Evolutionary conservation across 2,329 filamentous ascomycete species (phyloP), one percentile per base, ranked within the genome.

Genomic region (Colletotrichum eremochloae): DNA sequence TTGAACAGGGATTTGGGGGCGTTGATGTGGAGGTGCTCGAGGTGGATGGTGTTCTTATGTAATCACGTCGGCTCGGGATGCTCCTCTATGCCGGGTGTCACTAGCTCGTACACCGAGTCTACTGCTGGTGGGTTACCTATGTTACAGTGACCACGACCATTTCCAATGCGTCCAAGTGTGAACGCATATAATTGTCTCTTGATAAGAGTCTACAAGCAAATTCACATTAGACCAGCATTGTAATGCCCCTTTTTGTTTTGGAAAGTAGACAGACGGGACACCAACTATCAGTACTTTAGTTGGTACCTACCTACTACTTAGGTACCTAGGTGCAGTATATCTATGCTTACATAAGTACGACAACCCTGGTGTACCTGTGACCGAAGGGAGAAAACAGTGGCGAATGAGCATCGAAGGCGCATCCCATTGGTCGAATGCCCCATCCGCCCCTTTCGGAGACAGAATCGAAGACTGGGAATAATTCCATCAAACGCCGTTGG

Each of bases 401-500:
- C 61, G 61, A 63, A 63, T 52, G n/a, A 40, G 14, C 36, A 40
- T 29, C 14, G 6, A 63, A 12, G 1, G 18, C 7, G 14, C 14
- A 11, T 18, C 9, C n/a, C 33, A 63, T 63, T 63, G 33, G 60
- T 3, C 44, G 5, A 24, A 0, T 2, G 12, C n/a, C 33, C 60
- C 44, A 50, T 20, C 12, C 3, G 20, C 46, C 31, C 44, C 20
- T 40, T 40, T 63, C 38, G 38, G 44, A 52, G 44, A 38, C 46
- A 52, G 31, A 24, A 36, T n/a, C 8, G 29, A 55, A 36, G 7
- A 12, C 15, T 55, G 52, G 52, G 2, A 63, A 52, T 24, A 40
- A 52, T 63, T 63, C 60, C 60, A 6, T 31, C 61, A 20, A 53
- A 38, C 18, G 58, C 29, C 58, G 61, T 63, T 53, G 61, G 46